Percentiles rank a stretch among this genome's conserved stretches.
Conservation (phyloP, 371 early-diverging fungal species). For the Circinella minor region DNA sequence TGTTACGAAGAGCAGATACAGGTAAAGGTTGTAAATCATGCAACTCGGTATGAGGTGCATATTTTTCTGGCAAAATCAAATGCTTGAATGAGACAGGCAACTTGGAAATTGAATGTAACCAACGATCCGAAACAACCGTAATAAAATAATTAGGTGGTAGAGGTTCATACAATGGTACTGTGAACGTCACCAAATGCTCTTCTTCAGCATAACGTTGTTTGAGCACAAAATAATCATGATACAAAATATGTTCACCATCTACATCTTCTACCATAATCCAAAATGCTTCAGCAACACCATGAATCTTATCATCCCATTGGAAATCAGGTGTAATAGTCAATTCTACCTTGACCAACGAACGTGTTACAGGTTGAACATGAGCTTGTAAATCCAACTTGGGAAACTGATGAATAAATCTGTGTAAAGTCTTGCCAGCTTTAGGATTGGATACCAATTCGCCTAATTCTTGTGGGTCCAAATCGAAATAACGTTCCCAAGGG, state of each 20-base stretch:
- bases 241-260: constrained; percentile 88
- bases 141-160: constrained; percentile 97
- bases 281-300: constrained; percentile 87
- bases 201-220: constrained; percentile 74
- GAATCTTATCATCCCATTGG: constrained; percentile 87
- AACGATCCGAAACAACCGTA: constrained; percentile 89
- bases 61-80: constrained; percentile 90
- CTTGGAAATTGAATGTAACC: constrained; percentile 91
- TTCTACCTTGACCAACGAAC: constrained; percentile 87
- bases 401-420: constrained; percentile 90
- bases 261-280: constrained; percentile 96
- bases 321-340: constrained; percentile 94
- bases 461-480: constrained; percentile 88
- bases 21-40: constrained; percentile 92
- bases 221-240: constrained; percentile 88
- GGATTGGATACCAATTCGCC: constrained; percentile 91
- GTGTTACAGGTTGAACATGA: constrained; percentile 92
- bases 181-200: constrained; percentile 82
- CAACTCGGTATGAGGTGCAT: constrained; percentile 93
- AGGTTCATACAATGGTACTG: constrained; percentile 93
- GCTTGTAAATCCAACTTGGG: constrained; percentile 90
- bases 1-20: constrained; percentile 77
- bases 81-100: constrained; percentile 93
- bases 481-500: constrained; percentile 93
- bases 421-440: constrained; percentile 86